Conservation (phyloP, 192 early-diverging fungal species). For the Lobosporangium transversale region DNA sequence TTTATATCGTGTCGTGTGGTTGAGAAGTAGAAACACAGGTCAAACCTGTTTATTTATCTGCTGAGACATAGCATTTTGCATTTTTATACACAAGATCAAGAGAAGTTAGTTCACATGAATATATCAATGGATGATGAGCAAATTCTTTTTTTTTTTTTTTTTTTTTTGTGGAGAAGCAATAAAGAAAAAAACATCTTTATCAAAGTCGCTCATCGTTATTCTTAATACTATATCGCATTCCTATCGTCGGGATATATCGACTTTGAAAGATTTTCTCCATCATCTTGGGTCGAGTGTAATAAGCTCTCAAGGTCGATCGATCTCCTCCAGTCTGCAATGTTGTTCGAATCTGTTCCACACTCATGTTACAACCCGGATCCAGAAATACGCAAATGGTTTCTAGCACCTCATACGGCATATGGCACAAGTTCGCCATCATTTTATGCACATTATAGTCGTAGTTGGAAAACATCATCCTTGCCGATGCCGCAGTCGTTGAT, state of each 20-base stretch:
- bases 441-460: conserved; percentile 29
- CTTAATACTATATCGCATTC: conserved; percentile 24
- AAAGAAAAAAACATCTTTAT: too few species aligned
- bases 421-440: conserved; percentile 23
- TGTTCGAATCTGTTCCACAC: conserved; percentile 26
- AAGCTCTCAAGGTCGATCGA: conserved; percentile 13
- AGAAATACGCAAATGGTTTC: conserved; percentile 41
- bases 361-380: conserved; percentile 35
- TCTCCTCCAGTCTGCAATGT: conserved; percentile 15
- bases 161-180: too few species aligned
- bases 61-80: too few species aligned
- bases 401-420: conserved; percentile 52
- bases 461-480: too few species aligned
- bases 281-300: conserved; percentile 28
- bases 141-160: too few species aligned
- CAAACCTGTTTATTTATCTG: too few species aligned
- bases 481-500: neutral
- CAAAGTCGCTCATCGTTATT: conserved; percentile 29
- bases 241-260: conserved; percentile 31
- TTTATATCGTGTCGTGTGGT: too few species aligned
- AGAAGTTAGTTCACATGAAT: too few species aligned
- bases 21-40: too few species aligned
- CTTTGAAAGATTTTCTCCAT: conserved; percentile 30
- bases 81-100: too few species aligned
- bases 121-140: too few species aligned